Conservation (phyloP, 1,284 basidiomycete species). For the Trametes sp. region DNA sequence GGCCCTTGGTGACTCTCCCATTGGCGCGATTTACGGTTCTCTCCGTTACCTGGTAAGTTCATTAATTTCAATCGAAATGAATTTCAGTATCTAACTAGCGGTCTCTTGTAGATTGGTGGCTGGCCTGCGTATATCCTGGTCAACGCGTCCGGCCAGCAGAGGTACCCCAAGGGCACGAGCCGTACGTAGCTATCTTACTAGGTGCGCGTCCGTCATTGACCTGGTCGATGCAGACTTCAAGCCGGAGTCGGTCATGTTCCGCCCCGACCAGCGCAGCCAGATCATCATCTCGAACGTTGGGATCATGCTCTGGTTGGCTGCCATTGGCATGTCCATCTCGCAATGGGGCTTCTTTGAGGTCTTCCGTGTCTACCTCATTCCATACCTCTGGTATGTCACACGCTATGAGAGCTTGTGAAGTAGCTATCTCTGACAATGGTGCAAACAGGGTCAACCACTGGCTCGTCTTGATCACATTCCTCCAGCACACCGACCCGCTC, state of each 20-base stretch:
- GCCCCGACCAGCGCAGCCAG: slow-evolving; percentile 53
- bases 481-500: slow-evolving; percentile 48
- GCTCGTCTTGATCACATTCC: slow-evolving; percentile 51
- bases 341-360: slow-evolving; percentile 68
- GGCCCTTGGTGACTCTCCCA: slow-evolving; percentile 55
- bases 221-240: slow-evolving; percentile 43
- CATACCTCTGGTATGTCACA: slow-evolving; percentile 84
- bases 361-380: slow-evolving; percentile 84
- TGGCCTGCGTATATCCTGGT: not conserved
- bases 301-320: slow-evolving; percentile 55
- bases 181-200: slow-evolving; percentile 61
- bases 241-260: slow-evolving; percentile 56
- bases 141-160: slow-evolving; percentile 67
- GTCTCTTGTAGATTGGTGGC: slow-evolving; percentile 58
- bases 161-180: slow-evolving; percentile 71
- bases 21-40: slow-evolving; percentile 52
- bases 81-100: slow-evolving; percentile 35
- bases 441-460: slow-evolving; percentile 53
- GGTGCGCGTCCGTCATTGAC: slow-evolving; percentile 59
- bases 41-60: slow-evolving; percentile 31
- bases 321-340: slow-evolving; percentile 41
- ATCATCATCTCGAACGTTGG: slow-evolving; percentile 63
- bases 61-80: not conserved
- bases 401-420: not conserved
- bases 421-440: slow-evolving; percentile 46